Evolutionary conservation across 257 asterid genomes (phyloP), one percentile per base, ranked within the genome.

Genomic region (Fraxinus excelsior): DNA sequence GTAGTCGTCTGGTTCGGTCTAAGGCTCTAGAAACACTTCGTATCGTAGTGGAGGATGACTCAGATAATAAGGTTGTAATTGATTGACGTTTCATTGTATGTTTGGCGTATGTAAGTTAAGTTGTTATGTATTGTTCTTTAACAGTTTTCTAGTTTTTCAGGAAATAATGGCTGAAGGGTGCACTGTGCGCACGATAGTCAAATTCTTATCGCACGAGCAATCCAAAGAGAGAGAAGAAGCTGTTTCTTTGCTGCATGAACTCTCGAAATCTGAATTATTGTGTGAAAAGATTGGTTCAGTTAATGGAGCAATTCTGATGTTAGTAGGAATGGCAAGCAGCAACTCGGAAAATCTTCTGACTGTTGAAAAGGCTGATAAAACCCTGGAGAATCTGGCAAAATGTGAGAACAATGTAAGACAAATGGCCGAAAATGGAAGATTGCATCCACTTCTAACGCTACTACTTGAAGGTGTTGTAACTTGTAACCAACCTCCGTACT

Each of bases 321-420:
- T 93, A 79, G 96, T 91, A 0, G 97, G 97, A 71, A 88, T 93
- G 96, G 94, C 97, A 56, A 96, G 97, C 92, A 93, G 99, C 88
- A 87, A 85, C 78, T 90, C 98, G 0, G 99, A 96, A 76, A 91
- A 93, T 75, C 74, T 86, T 73, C 74, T 80, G 66, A 85, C 90
- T 35, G 97, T 96, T 71, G 97, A 91, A 78, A 96, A 82, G 82
- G 97, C 98, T 4, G 98, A 89, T 79, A 82, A 70, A 80, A 96
- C 97, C 18, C 87, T 96, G 78, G 94, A 87, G 44, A 96, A 96
- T 84, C 87, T 96, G 60, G 94, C 90, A 25, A 85, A 80, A 75
- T 89, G 93, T 74, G 97, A 93, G 93, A 89, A 83, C 84, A 96
- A 96, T 58, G 97, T 96, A n/a, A 85, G 96, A 75, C 97, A 96